Evolutionary conservation across 2,329 filamentous ascomycete genomes (phyloP).

Genomic region (Phaeomoniella chlamydospora): DNA sequence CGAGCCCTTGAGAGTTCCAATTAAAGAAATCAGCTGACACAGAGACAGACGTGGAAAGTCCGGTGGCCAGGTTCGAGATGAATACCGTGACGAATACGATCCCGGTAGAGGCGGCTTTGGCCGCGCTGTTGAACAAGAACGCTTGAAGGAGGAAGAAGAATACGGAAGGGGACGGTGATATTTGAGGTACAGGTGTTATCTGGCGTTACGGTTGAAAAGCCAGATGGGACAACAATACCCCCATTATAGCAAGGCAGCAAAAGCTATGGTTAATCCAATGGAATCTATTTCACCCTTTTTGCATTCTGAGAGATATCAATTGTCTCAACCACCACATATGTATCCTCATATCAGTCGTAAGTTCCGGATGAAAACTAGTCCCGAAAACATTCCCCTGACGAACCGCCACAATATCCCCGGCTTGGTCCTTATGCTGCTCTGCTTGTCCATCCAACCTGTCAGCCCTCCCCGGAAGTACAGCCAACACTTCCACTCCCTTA

Average conservation of each 20-base stretch:
- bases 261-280: too few species aligned
- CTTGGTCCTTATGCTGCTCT: slow-evolving; percentile 23
- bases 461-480: slow-evolving; percentile 37
- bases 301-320: slow-evolving; percentile 15
- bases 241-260: too few species aligned
- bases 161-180: slow-evolving; percentile 33
- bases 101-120: slow-evolving; percentile 86
- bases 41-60: slow-evolving; percentile 61
- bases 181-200: too few species aligned
- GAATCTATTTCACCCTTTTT: neutral
- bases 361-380: slow-evolving; percentile 88
- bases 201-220: too few species aligned
- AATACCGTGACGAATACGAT: slow-evolving; percentile 94
- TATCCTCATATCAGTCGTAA: slow-evolving; percentile 77
- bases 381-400: slow-evolving; percentile 84
- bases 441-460: slow-evolving; percentile 31
- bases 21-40: neutral
- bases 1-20: neutral
- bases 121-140: slow-evolving; percentile 56
- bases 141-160: slow-evolving; percentile 42
- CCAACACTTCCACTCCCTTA: slow-evolving; percentile 42
- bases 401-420: slow-evolving; percentile 72
- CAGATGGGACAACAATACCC: too few species aligned
- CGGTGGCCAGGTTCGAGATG: slow-evolving; percentile 90
- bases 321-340: slow-evolving; percentile 86